Evolutionary conservation across 305 asterid species (phyloP), one percentile per base, ranked within the genome.

Genomic region (Fraxinus floribunda): DNA sequence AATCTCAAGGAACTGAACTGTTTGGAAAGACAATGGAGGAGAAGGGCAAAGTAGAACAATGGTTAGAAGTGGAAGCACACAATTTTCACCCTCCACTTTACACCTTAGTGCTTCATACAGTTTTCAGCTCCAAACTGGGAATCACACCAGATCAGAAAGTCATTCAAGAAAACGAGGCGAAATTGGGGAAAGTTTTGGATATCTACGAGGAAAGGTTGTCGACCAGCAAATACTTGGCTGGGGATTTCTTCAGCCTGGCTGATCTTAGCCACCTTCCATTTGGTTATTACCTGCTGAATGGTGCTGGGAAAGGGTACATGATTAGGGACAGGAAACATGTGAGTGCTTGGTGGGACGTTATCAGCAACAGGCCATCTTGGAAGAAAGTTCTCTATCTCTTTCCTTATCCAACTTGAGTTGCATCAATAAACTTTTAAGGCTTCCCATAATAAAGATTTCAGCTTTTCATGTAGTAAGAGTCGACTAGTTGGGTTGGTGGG

Each of bases 331-430:
- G 93, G 86, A 84, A 87, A 71, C 86, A 83, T 55, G 93, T 90
- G 85, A 87, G 88, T 32, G 81, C 83, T 0, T 90, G 91, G 93
- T 90, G 93, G 93, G 90, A 88, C 79, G 90, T 81, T 75, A 84
- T 90, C 5, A 87, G 91, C 55, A 88, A 30, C 57, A 84, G 93
- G 84, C 89, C 90, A 0, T 87, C 90, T 22, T 90, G 90, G 93
- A 84, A 82, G 86, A 85, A 84, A 77, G 87, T 82, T 38, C 75
- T 79, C 35, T 80, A 86, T 32, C 86, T 85, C 80, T 81, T 83
- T 60, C 90, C 88, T 20, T 75, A 83, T 8, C 85, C 78, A 0
- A n/a, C 73, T 62, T 84, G 18, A 71, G 34, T 64, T 64, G 16
- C 34, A 64, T 64, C 72, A 20, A 20, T 24, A 2, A 22, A 30